These are phyloP conservation scores for Zygotorulaspora mrakii DNA, from an alignment of 1,139 yeast genomes.

Conservation along the genomic window DNA sequence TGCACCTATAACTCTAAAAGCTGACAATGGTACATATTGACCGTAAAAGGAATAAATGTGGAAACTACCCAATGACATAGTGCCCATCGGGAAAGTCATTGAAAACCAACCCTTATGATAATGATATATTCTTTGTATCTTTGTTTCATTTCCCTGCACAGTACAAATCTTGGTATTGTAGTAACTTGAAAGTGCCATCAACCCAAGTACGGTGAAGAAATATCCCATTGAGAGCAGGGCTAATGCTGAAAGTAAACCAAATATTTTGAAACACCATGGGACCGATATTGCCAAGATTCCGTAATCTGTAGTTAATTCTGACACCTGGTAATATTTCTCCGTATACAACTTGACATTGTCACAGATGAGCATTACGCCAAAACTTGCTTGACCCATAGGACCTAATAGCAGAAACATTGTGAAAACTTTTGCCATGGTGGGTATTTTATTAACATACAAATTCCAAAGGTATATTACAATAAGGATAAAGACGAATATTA, in stretches of 20 bases:
- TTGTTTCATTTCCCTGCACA: slow-evolving; percentile 11
- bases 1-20: slow-evolving; percentile 59
- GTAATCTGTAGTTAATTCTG: slow-evolving; percentile 9
- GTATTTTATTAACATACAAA: slow-evolving; percentile 56
- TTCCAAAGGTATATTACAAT: slow-evolving; percentile 57
- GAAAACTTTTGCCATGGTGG: slow-evolving; percentile 46
- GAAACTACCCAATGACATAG: slow-evolving; percentile 62
- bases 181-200: slow-evolving; percentile 43
- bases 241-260: slow-evolving; percentile 42
- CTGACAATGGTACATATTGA: slow-evolving; percentile 30
- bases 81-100: slow-evolving; percentile 86
- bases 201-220: slow-evolving; percentile 57
- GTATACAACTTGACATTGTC: slow-evolving; percentile 36
- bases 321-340: slow-evolving; percentile 19
- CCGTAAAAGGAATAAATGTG: slow-evolving; percentile 48
- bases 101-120: slow-evolving; percentile 77
- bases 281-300: slow-evolving; percentile 19
- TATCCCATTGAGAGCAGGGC: slow-evolving; percentile 58
- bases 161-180: slow-evolving; percentile 7
- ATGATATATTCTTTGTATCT: slow-evolving; percentile 31
- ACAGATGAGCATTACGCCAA: slow-evolving; percentile 59
- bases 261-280: slow-evolving; percentile 32
- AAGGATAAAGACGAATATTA: slow-evolving; percentile 55
- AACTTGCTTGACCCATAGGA: slow-evolving; percentile 78
- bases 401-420: slow-evolving; percentile 63